Evolutionary conservation across 441 rosid genomes (phyloP).

Genomic region (Oxalis stricta): DNA sequence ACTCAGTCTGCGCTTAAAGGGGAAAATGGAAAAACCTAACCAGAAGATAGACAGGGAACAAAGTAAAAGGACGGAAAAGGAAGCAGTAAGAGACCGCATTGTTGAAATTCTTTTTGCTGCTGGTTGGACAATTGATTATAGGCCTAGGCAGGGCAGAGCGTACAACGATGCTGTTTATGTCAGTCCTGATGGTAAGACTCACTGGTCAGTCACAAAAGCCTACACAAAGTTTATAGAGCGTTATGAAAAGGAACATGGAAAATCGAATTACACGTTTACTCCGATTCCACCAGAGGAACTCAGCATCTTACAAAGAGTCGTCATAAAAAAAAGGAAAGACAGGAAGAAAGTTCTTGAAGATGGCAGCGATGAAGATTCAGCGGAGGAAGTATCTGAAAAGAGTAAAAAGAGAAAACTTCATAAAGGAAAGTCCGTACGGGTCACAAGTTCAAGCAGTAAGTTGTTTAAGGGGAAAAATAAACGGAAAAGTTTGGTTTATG

Average conservation of each 20-base stretch:
- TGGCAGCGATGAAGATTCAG: conserved; percentile 12
- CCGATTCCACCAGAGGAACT: conserved; percentile 74
- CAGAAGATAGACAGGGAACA: conserved; percentile 12
- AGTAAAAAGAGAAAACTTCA: conserved; percentile 15
- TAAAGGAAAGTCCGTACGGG: conserved; percentile 10
- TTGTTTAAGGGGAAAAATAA: conserved; percentile 16
- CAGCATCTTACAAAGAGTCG: conserved; percentile 33
- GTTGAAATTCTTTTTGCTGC: conserved; percentile 57
- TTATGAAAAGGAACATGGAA: conserved; percentile 28
- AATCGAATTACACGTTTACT: conserved; percentile 33
- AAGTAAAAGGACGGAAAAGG: conserved; percentile 28
- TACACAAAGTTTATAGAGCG: conserved; percentile 48
- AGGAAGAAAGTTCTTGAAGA: conserved; percentile 25
- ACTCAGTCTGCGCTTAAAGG: background rate
- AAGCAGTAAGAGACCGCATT: conserved; percentile 55
- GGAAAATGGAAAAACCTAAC: conserved; percentile 9
- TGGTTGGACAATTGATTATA: conserved; percentile 76
- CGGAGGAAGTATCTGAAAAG: conserved; percentile 21
- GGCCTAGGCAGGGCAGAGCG: conserved; percentile 49
- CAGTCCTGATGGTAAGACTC: conserved; percentile 81
- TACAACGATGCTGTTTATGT: conserved; percentile 85
- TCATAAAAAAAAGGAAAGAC: conserved; percentile 32
- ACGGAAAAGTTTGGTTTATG: conserved; percentile 11
- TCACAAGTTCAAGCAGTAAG: conserved; percentile 9
- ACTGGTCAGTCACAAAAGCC: conserved; percentile 93